Conservation (phyloP, 2,329 filamentous ascomycete genomes). For the Fusarium sp. region DNA sequence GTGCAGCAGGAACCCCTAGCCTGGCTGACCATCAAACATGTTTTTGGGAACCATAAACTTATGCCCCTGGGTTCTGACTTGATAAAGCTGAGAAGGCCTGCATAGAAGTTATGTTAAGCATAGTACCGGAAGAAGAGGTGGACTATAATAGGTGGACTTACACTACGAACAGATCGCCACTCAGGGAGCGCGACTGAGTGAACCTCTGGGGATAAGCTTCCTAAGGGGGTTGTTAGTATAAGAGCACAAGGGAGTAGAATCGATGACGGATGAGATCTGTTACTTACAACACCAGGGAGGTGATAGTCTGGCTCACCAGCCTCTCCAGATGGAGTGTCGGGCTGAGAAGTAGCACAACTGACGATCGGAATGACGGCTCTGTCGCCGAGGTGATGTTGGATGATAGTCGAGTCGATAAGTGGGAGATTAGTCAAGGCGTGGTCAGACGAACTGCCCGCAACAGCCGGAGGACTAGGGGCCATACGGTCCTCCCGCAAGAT, state of each 20-base stretch:
- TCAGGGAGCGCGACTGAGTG: not conserved
- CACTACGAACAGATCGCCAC: not conserved
- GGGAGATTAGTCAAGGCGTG: not conserved
- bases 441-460: not conserved
- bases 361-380: not conserved
- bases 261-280: not conserved
- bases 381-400: too few relatives aligned
- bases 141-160: not conserved
- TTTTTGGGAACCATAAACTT: slow-evolving; percentile 5
- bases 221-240: not conserved
- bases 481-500: not conserved
- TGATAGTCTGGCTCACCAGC: not conserved
- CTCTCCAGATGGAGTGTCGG: not conserved
- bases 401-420: not conserved
- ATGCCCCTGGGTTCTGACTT: not conserved
- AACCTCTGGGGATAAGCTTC: slow-evolving; percentile 3
- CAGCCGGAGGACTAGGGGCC: not conserved
- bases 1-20: slow-evolving; percentile 21
- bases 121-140: rapidly evolving
- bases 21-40: slow-evolving; percentile 1
- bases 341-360: not conserved
- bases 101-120: not conserved
- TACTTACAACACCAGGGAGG: slow-evolving; percentile 17
- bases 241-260: not conserved
- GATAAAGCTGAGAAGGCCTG: not conserved